A percentile compares a stretch with the other conserved stretches of the same genome.
phyloP scores from a whole-genome alignment of 31 red algal genomes.

The Endocladia muricata region DNA sequence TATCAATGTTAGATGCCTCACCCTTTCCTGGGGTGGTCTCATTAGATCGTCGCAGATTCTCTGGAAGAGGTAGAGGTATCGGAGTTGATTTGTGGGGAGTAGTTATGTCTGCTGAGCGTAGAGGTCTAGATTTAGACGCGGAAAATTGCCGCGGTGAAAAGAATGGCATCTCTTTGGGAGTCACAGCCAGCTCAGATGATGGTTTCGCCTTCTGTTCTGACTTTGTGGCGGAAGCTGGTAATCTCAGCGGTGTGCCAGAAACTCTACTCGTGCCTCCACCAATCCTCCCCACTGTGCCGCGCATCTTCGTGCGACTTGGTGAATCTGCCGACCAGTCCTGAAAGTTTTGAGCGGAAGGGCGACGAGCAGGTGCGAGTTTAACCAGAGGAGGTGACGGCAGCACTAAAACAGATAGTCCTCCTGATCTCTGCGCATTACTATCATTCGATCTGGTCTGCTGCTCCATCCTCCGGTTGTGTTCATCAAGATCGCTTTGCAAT shows the following conservation, averaged over 20 bases:
- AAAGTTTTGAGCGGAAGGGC: too few species aligned
- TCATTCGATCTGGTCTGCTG: conserved; percentile 24
- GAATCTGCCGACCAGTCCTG: conserved; percentile 9
- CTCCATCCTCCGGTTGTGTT: conserved; percentile 32
- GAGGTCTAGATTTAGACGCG: conserved; percentile 11
- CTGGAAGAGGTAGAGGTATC: background rate
- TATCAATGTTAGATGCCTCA: too few species aligned
- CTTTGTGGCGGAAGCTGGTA: background rate
- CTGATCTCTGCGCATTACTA: background rate
- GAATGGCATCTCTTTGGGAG: conserved; percentile 16
- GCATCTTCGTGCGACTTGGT: conserved; percentile 36
- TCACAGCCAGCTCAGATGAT: background rate
- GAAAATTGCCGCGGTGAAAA: conserved; percentile 59
- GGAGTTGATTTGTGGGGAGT: conserved; percentile 8
- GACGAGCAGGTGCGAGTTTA: conserved; percentile 20
- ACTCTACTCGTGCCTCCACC: conserved; percentile 9
- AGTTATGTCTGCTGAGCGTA: conserved; percentile 4
- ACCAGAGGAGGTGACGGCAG: conserved; percentile 29
- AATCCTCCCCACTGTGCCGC: conserved; percentile 25
- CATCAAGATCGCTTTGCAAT: conserved; percentile 28
- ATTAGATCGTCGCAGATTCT: too few species aligned
- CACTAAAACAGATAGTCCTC: conserved; percentile 22
- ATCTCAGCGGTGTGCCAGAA: conserved; percentile 24
- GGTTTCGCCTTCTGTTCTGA: background rate
- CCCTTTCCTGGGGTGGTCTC: too few species aligned